A percentile compares a stretch with the other conserved stretches of the same genome.
These are phyloP conservation scores for Sporothrix variecibatus DNA, from an alignment of 2,329 filamentous ascomycete species.

Conservation along the genomic window DNA sequence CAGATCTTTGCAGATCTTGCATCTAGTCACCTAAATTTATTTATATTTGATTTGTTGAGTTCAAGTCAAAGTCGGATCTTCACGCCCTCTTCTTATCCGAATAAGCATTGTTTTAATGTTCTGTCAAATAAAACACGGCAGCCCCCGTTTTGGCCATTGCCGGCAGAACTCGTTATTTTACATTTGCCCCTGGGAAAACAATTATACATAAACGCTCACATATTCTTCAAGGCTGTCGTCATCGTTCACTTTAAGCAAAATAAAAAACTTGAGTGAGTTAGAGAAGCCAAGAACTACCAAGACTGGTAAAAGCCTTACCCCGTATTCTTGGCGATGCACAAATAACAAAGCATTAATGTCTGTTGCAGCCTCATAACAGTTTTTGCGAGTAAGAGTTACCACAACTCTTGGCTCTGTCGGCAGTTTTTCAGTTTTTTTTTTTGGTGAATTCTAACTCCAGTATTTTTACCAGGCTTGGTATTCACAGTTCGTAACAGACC, in stretches of 20 bases:
- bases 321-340: slow-evolving; percentile 13
- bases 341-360: no score
- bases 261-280: neutral
- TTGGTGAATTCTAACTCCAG: no score
- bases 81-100: neutral
- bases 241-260: neutral
- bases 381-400: neutral
- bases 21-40: neutral
- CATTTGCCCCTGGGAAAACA: no score
- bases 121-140: neutral
- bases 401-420: no score
- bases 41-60: neutral
- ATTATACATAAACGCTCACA: no score
- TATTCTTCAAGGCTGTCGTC: neutral
- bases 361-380: neutral
- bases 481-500: no score
- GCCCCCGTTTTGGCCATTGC: neutral
- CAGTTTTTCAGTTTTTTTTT: no score
- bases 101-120: neutral
- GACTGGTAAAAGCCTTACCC: slow-evolving; percentile 2
- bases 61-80: neutral
- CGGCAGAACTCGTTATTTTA: neutral
- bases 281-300: neutral
- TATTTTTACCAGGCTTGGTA: no score
- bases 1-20: neutral